Base-by-base conservation (phyloP, 2,329 filamentous ascomycete species). In the Trichophyton simii region DNA sequence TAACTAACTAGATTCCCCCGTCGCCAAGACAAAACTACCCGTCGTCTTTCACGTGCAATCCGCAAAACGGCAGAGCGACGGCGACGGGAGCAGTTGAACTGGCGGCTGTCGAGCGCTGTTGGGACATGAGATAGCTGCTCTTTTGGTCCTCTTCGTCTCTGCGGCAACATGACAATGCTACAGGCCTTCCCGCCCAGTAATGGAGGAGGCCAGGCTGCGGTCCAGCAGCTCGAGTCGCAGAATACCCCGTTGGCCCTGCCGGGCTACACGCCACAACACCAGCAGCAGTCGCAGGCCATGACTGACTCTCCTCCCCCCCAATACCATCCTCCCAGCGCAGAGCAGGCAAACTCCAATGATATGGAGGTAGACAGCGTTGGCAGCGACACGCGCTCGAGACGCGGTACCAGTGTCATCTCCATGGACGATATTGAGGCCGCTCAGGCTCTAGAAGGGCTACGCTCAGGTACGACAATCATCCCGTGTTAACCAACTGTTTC, bases 381-480 rank as follows among this genome's bases (percentile, higher is more conserved):
- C 25, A 68, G 69, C 25, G 72, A 76, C 57, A 73, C 76, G 64
- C 73, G 76, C 58, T 72, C 72, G 63, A 73, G 70, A 66, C 74
- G 76, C 64, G 76, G 72, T 44, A 73, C 73, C 61, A 78, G 77
- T 66, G 76, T 77, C 44, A 67, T 78, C 58, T 79, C 77, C 41
- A 76, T 78, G 70, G 77, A 79, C 65, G 77, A 79, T 63, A 72
- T 79, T 58, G 76, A 79, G 66, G 88, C 88, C 25, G 88, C 88
- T 34, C 87, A 91, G 72, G 88, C 88, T 6, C 76, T 91, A 13
- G 87, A 87, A 57, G 86, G 89, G 67, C 78, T 91, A 63, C 81
- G 85, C 74, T 85, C 87, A 68, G 87, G 87, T 90, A 77, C 20
- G 18, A 31, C 9, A 22, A 38, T 38, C 9, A 3, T 22, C 20